A percentile compares a stretch with the other conserved stretches of the same genome.
Conservation (phyloP, 2,329 filamentous ascomycete species). For the Pseudocercospora macadamiae region DNA sequence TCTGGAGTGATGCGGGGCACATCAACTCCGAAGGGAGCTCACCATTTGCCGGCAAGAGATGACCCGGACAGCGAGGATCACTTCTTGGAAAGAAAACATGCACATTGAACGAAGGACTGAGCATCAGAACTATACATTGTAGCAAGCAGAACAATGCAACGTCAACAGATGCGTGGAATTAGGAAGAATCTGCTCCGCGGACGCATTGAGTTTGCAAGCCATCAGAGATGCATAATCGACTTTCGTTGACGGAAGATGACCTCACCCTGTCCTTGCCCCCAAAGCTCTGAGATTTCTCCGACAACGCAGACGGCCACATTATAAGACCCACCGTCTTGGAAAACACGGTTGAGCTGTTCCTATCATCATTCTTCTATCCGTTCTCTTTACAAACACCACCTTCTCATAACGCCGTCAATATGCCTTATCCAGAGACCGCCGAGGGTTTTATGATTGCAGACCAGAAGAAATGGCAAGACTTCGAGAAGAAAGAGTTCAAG, state of each 20-base stretch:
- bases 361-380: not conserved
- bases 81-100: not conserved
- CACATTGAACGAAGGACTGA: not conserved
- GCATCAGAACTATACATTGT: not conserved
- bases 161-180: not conserved
- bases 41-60: not conserved
- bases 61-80: not conserved
- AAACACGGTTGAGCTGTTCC: not conserved
- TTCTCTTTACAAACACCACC: conserved; percentile 8
- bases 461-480: conserved; percentile 65
- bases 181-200: not conserved
- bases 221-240: not conserved
- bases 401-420: conserved; percentile 34
- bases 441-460: conserved; percentile 53
- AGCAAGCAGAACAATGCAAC: not conserved
- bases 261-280: not conserved
- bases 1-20: no score
- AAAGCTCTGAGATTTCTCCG: not conserved
- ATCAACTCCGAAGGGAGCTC: not conserved
- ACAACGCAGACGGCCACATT: not conserved
- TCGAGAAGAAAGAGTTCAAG: conserved; percentile 64
- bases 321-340: not conserved
- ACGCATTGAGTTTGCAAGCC: not conserved
- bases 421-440: conserved; percentile 57
- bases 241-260: not conserved